Conservation (phyloP, 192 early-diverging fungal species). For the Nowakowskiella sp. region DNA sequence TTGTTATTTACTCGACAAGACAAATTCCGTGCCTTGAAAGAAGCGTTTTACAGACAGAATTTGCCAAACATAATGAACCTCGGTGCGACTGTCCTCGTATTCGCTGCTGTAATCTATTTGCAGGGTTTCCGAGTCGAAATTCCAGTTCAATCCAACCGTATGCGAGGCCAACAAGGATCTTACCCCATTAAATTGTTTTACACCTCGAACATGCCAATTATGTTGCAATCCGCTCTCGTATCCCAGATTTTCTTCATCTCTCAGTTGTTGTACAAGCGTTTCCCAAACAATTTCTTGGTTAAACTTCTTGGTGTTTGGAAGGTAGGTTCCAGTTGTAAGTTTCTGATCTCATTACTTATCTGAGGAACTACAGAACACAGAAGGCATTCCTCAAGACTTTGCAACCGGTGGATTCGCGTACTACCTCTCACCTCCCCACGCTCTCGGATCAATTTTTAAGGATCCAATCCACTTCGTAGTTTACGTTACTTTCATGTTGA, state of each 20-base stretch:
- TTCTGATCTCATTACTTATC: not conserved
- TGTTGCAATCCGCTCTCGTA: constrained; percentile 83
- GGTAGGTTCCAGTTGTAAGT: constrained; percentile 20
- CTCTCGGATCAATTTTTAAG: constrained; percentile 62
- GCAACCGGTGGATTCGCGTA: constrained; percentile 83
- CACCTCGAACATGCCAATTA: constrained; percentile 91
- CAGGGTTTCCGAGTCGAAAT: constrained; percentile 92
- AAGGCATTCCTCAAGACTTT: constrained; percentile 78
- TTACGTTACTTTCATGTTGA: constrained; percentile 76
- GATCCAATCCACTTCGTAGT: constrained; percentile 87
- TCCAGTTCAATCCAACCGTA: constrained; percentile 74
- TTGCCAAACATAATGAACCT: constrained; percentile 50
- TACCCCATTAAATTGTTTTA: constrained; percentile 95
- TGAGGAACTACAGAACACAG: constrained; percentile 49
- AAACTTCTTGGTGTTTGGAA: constrained; percentile 83
- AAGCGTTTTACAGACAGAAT: constrained; percentile 76
- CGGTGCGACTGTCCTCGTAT: constrained; percentile 65
- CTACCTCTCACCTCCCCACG: constrained; percentile 86
- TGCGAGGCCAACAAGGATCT: constrained; percentile 80
- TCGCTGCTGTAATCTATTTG: constrained; percentile 43
- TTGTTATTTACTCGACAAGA: constrained; percentile 75
- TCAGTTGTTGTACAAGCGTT: constrained; percentile 84
- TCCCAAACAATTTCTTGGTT: constrained; percentile 82
- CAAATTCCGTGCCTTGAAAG: constrained; percentile 83
- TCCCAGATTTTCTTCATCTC: constrained; percentile 87